Base-by-base conservation (phyloP, 208 protist genomes). In the Endotrypanum monterogeii region DNA sequence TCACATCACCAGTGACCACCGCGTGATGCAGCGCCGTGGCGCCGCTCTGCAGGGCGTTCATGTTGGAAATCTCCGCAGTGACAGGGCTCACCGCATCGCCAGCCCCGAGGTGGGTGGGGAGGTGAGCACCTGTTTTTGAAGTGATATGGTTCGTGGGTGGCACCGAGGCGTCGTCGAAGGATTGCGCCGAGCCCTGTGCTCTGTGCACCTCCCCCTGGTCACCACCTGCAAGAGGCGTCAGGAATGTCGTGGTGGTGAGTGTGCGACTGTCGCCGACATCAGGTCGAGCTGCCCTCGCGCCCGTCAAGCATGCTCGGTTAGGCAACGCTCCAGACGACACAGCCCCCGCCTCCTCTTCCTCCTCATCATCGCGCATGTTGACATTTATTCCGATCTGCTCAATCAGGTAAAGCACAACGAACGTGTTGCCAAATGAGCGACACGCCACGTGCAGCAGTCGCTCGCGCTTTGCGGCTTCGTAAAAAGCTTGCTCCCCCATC, bases 21-120 rank as follows among this genome's bases (percentile, higher is more conserved):
- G 92, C 92, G 76, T 71, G 88, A 67, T 94, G 86, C 62, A 96
- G 75, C 28, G 91, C 85, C 11, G 91, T 81, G 37, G 80, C 66
- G 14, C 72, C 74, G 48, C 52, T 39, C 30, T 70, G 46, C 30
- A 70, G 25, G 8, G 66, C 32, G 20, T 23, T 12, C 66, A 56
- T 44, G 30, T 30, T 11, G 44, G 51, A 11, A 14, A 5, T 41
- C n/a, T 68, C 62, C 14, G 23, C n/a, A 0, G 62, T 16, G 28
- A 28, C 44, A 1, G 0, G 5, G 11, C 11, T 14, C 28, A 12
- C 14, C 4, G 20, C 1, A 37, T 37, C 58, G 6, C 30, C 58
- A n/a, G 20, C 25, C n/a, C 35, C 20, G 23, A 37, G 18, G 58
- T 16, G 1, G 25, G 35, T 7, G 2, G 25, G 0, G 35, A 25